Percentiles rank a stretch among this genome's conserved stretches.
These are phyloP conservation scores for Hevea brasiliensis DNA, from an alignment of 345 rosid species.

Conservation along the genomic window DNA sequence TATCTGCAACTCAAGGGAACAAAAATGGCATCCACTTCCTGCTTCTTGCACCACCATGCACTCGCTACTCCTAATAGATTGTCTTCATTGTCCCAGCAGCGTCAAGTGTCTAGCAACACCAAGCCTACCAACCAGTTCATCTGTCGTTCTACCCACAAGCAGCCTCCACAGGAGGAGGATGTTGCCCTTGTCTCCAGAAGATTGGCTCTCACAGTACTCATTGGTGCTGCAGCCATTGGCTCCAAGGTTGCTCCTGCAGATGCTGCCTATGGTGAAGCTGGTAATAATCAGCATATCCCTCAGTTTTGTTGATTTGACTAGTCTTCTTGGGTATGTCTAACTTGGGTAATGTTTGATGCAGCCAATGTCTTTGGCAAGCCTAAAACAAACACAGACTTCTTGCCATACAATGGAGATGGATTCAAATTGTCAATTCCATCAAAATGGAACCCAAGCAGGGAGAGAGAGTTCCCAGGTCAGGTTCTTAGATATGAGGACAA, in stretches of 20 bases:
- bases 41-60: slow-evolving; percentile 70
- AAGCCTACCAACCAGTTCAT: slow-evolving; percentile 47
- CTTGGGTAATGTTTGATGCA: slow-evolving; percentile 26
- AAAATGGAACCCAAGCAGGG: slow-evolving; percentile 98
- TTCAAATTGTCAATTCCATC: slow-evolving; percentile 75
- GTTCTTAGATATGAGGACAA: slow-evolving; percentile 88
- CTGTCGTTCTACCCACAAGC: slow-evolving; percentile 82
- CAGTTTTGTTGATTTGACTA: no score
- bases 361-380: slow-evolving; percentile 95
- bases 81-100: slow-evolving; percentile 42
- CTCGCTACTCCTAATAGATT: slow-evolving; percentile 45
- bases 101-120: slow-evolving; percentile 39
- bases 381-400: slow-evolving; percentile 75
- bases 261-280: slow-evolving; percentile 97
- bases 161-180: slow-evolving; percentile 33
- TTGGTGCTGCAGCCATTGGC: slow-evolving; percentile 78
- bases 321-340: no score
- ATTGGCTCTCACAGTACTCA: slow-evolving; percentile 71
- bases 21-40: slow-evolving; percentile 65
- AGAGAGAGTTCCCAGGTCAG: slow-evolving; percentile 85
- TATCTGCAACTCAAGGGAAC: neutral
- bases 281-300: slow-evolving; percentile 26
- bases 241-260: slow-evolving; percentile 90
- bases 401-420: slow-evolving; percentile 67
- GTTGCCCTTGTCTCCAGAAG: slow-evolving; percentile 59